Evolutionary conservation across 495 filamentous ascomycete genomes (phyloP).

Genomic region (Halenospora varia): DNA sequence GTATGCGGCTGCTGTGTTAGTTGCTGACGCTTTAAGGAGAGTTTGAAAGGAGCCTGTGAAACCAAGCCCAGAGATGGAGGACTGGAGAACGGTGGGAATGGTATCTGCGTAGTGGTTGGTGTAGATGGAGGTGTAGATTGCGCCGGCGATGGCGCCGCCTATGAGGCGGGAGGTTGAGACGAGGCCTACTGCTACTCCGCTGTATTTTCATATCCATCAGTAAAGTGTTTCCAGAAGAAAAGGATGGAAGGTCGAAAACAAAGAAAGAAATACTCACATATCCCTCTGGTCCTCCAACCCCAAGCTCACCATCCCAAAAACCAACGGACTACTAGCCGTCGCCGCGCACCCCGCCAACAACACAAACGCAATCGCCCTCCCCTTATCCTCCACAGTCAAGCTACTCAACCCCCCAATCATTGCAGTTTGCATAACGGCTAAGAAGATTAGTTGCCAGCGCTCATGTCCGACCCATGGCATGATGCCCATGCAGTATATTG

Average conservation of each 20-base stretch:
- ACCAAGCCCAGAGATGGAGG: background rate
- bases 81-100: background rate
- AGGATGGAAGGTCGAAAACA: too few species aligned
- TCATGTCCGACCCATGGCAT: background rate
- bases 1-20: background rate
- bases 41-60: background rate
- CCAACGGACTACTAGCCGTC: background rate
- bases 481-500: background rate
- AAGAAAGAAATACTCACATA: background rate
- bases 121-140: conserved; percentile 38
- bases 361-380: background rate
- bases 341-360: background rate
- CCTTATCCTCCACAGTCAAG: background rate
- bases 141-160: conserved; percentile 17
- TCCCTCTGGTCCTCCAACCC: conserved; percentile 1
- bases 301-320: background rate
- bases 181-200: conserved; percentile 8
- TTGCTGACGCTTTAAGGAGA: background rate
- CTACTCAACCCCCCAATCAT: background rate
- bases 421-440: background rate
- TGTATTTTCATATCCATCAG: too few species aligned
- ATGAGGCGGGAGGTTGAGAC: conserved; percentile 7
- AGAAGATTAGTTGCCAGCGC: background rate
- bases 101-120: background rate
- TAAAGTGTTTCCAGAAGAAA: too few species aligned